Percentiles rank a stretch among this genome's conserved stretches.
Conservation (phyloP, 768 basidiomycete genomes). For the Filobasidium floriforme region DNA sequence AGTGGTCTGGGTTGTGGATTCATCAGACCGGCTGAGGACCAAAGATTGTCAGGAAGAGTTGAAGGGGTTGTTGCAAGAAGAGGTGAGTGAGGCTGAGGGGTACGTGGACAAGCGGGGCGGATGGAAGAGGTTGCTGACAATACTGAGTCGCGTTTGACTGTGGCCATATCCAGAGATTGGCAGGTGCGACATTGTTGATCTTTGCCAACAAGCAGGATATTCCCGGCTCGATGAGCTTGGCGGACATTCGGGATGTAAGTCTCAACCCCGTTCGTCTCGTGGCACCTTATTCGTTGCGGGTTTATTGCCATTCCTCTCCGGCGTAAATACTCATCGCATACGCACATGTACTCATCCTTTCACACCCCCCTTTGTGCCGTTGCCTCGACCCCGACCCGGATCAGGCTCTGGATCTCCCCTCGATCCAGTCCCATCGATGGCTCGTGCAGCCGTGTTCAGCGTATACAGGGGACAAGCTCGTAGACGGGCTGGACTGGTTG, state of each 20-base stretch:
- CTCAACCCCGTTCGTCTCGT: constrained; percentile 13
- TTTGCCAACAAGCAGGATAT: constrained; percentile 99
- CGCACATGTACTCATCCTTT: constrained; percentile 12
- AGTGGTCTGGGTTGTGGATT: constrained; percentile 98
- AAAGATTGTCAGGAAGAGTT: constrained; percentile 82
- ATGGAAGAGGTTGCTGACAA: neutral
- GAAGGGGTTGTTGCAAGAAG: constrained; percentile 76
- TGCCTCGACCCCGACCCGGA: neutral
- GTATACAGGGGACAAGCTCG: constrained; percentile 74
- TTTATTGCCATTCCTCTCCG: constrained; percentile 29
- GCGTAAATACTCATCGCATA: constrained; percentile 20
- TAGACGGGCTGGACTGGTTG: constrained; percentile 83
- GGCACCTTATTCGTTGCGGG: constrained; percentile 13
- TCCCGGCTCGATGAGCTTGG: constrained; percentile 69
- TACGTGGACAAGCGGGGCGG: no score
- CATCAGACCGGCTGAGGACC: constrained; percentile 82
- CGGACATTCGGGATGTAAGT: constrained; percentile 75
- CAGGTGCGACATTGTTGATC: constrained; percentile 90
- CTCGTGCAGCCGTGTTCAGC: constrained; percentile 86
- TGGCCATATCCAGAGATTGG: constrained; percentile 58
- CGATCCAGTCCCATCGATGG: constrained; percentile 84
- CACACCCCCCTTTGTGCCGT: no score
- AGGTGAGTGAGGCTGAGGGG: constrained; percentile 59
- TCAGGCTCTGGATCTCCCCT: constrained; percentile 70
- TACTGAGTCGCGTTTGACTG: no score